A percentile compares a stretch with the other conserved stretches of the same genome.
Evolutionary conservation across 73 alveolate species (phyloP).

Genomic region (Durusdinium trenchii): DNA sequence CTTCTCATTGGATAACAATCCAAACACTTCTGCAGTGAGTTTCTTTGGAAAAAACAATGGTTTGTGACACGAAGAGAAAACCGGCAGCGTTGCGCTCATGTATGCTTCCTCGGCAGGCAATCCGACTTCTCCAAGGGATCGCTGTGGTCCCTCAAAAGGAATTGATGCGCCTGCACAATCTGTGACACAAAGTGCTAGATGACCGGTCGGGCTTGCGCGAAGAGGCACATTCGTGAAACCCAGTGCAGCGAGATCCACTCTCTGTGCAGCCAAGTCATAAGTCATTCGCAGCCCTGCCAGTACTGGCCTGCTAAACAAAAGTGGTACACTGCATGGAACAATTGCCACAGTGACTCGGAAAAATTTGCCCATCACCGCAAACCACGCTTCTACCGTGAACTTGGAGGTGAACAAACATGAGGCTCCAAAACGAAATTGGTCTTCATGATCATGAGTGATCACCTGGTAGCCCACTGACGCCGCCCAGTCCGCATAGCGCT

Average conservation of each 20-base stretch:
- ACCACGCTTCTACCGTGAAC: background rate
- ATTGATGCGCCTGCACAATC: too few species aligned
- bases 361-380: background rate
- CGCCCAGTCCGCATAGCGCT: too few species aligned
- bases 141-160: background rate
- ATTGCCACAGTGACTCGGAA: background rate
- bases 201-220: background rate
- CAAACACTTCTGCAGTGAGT: background rate
- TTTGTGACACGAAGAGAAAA: too few species aligned
- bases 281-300: background rate
- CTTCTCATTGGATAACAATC: background rate
- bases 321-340: background rate
- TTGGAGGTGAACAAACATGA: background rate
- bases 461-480: too few species aligned
- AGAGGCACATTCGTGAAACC: background rate
- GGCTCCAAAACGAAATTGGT: background rate
- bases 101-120: background rate
- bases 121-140: background rate
- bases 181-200: background rate
- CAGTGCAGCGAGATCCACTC: background rate
- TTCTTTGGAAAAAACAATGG: constrained; percentile 60
- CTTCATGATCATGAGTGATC: too few species aligned
- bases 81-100: too few species aligned
- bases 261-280: background rate
- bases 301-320: background rate